Evolutionary conservation across 352 stramenopile species (phyloP), one percentile per base, ranked within the genome.

Genomic region (Globisporangium echinulatum): DNA sequence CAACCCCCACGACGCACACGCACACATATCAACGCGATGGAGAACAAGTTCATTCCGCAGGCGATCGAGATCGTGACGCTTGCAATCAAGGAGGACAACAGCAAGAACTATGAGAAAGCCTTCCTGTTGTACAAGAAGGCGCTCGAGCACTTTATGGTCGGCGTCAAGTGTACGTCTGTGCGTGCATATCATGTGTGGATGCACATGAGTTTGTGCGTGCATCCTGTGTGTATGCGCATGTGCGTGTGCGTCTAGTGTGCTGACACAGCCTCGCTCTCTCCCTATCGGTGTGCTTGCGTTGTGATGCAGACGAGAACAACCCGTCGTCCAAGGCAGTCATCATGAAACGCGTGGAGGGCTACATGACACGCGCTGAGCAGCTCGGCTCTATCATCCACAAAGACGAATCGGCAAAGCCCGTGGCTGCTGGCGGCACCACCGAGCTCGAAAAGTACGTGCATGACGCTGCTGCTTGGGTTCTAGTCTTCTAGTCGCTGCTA

Each of bases 41-140:
- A 95, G 77, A 95, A 95, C 72, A 92, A 87, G 73, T 93, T 95
- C 68, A 95, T 95, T 58, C 85, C 85, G 60, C 85, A 95, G 79
- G 87, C 87, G 64, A 94, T 96, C 59, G 85, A 94, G 59, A 92
- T 96, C 69, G 87, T 96, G 46, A 93, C 78, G 63, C 59, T 81
- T 44, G 87, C 87, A 43, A 96, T 96, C 64, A 77, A 88, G 65
- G 87, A 91, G 70, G 87, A 96, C 76, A 94, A 93, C 62, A 80
- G 73, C 66, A 94, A 93, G 69, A 90, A 96, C 66, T 96, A 94
- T 63, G 77, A 94, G 66, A 82, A 93, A 61, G 87, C 87, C 3
- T 88, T 96, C 59, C 71, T 68, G 13, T 68, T 96, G 36, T 96
- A 96, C 80, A 92, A 92, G 70, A 91, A 92, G 63, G 82, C 87